Evolutionary conservation across 768 basidiomycete species (phyloP).

Genomic region (Leccinum incarnatum): DNA sequence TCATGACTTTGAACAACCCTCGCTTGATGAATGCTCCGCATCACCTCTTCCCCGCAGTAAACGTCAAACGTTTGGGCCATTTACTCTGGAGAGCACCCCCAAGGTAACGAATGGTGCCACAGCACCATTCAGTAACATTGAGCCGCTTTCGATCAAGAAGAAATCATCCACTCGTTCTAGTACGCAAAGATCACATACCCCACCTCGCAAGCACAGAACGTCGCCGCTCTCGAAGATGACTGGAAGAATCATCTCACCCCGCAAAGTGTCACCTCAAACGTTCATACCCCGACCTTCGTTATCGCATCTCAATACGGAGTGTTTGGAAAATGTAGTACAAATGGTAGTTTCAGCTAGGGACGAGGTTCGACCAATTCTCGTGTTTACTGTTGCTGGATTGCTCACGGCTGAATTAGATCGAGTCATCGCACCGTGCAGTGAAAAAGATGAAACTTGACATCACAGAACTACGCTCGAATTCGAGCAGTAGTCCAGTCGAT

Average conservation of each 20-base stretch:
- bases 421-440: slow-evolving; percentile 63
- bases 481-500: slow-evolving; percentile 25
- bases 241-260: slow-evolving; percentile 46
- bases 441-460: slow-evolving; percentile 76
- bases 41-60: slow-evolving; percentile 69
- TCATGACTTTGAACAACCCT: slow-evolving; percentile 25
- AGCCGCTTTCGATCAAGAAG: slow-evolving; percentile 85
- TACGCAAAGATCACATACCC: slow-evolving; percentile 37
- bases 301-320: slow-evolving; percentile 33
- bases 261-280: slow-evolving; percentile 54
- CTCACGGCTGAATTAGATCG: slow-evolving; percentile 47
- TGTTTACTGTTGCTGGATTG: not conserved
- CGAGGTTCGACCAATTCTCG: slow-evolving; percentile 46
- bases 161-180: slow-evolving; percentile 59
- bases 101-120: slow-evolving; percentile 36
- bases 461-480: slow-evolving; percentile 36
- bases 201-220: slow-evolving; percentile 39
- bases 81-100: slow-evolving; percentile 55
- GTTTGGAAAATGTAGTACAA: slow-evolving; percentile 46
- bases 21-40: slow-evolving; percentile 31
- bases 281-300: slow-evolving; percentile 30
- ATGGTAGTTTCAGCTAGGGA: slow-evolving; percentile 56
- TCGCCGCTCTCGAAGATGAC: slow-evolving; percentile 52
- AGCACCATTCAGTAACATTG: slow-evolving; percentile 47
- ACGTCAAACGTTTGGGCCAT: slow-evolving; percentile 62